phyloP scores from a whole-genome alignment of 805 yeast species.

The Candida insectorum region DNA sequence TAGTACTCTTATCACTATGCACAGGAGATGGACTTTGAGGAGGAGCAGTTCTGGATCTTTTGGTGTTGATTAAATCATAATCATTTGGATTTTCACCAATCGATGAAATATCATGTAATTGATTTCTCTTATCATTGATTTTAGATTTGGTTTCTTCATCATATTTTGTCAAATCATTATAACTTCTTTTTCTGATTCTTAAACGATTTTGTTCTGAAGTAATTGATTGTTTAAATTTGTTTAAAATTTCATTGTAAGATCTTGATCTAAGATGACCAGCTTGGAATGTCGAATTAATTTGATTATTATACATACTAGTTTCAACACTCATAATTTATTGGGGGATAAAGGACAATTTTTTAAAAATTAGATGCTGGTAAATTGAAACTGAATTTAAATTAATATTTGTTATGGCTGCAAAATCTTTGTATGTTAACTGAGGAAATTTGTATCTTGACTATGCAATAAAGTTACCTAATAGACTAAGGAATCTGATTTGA shows the following conservation, averaged over 20 bases:
- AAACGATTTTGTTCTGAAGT: slow-evolving; percentile 11
- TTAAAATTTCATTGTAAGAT: slow-evolving; percentile 32
- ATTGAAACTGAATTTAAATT: too few relatives aligned
- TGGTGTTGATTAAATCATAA: too few relatives aligned
- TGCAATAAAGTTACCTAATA: too few relatives aligned
- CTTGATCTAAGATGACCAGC: slow-evolving; percentile 31
- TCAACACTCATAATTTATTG: slow-evolving; percentile 30
- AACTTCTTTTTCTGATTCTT: slow-evolving; percentile 23
- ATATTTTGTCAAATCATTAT: slow-evolving; percentile 21
- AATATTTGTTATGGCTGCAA: too few relatives aligned
- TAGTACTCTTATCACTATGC: neutral
- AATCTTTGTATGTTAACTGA: too few relatives aligned
- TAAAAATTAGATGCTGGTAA: too few relatives aligned
- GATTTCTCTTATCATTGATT: too few relatives aligned
- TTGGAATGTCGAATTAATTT: slow-evolving; percentile 22
- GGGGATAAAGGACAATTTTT: too few relatives aligned
- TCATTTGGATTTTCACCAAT: neutral
- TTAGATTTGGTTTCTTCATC: neutral
- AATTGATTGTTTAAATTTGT: slow-evolving; percentile 21
- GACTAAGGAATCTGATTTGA: too few relatives aligned
- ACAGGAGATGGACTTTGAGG: slow-evolving; percentile 28
- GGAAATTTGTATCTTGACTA: too few relatives aligned
- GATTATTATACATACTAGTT: slow-evolving; percentile 28
- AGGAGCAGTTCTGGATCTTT: slow-evolving; percentile 46
- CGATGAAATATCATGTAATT: neutral